Evolutionary conservation across 441 rosid species (phyloP), one percentile per base, ranked within the genome.

Genomic region (Euphorbia celastroides): DNA sequence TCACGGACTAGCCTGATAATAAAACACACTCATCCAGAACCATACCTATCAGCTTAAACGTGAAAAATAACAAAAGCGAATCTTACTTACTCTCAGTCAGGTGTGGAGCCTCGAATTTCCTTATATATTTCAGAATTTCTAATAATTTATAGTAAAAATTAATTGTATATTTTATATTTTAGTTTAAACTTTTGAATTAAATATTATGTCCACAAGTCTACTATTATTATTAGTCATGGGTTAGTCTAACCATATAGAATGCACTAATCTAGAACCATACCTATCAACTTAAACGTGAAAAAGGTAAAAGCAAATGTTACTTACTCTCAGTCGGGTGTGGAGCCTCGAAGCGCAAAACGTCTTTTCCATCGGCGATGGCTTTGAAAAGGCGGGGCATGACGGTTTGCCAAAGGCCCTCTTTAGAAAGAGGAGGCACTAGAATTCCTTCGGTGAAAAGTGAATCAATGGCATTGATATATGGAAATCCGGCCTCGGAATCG

Each of bases 391-490:
- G 73, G 0, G 96, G 91, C n/a, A 92, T 57, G 31, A 84, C 5
- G 19, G 79, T 54, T 19, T 67, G 71, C 76, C 71, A 78, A 10
- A 77, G 73, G 1, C 84, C 88, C 34, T 78, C 26, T n/a, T 44
- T 31, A 1, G 50, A 44, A 42, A 65, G 74, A 5, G 77, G 75
- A 23, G 90, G 90, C 82, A 87, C 66, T 27, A 48, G 5, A 62
- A 88, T 50, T 0, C 97, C 93, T 55, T 81, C 88, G 2, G 79
- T 75, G 82, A 79, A 88, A n/a, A 87, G 75, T 7, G 70, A 17
- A 50, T 88, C 90, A 7, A 90, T 88, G 67, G 85, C 74, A 0
- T 83, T 72, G 67, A 88, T 81, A 68, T 76, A 79, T 8, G 86
- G 86, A 68, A 91, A 91, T 0, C 81, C 88, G 19, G 69, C 62